Conservation (phyloP, 805 yeast genomes). For the Hanseniaspora occidentalis region DNA sequence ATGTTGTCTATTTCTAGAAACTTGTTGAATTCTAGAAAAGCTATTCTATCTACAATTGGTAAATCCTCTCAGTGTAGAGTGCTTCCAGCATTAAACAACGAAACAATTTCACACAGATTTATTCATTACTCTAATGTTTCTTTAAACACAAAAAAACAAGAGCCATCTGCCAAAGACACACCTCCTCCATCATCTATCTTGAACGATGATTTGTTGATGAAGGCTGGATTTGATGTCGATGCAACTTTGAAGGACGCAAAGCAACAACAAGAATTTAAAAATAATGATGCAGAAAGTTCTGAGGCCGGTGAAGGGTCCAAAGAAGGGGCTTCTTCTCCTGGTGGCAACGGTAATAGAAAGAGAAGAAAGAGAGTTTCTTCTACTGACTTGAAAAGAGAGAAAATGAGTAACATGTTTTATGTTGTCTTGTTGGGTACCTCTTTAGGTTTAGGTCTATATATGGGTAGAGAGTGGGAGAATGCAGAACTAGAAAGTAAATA, state of each 20-base stretch:
- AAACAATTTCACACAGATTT: too few species aligned
- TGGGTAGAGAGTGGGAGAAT: constrained; percentile 79
- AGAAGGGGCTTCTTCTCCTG: constrained; percentile 8
- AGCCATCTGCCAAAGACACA: not conserved
- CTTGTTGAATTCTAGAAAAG: too few species aligned
- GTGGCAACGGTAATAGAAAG: constrained; percentile 10
- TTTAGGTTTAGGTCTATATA: constrained; percentile 46
- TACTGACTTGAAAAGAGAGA: constrained; percentile 72
- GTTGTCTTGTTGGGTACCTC: constrained; percentile 36
- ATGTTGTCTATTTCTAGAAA: too few species aligned
- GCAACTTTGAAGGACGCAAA: constrained; percentile 13
- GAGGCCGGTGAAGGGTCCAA: constrained; percentile 10
- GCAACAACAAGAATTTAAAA: constrained; percentile 7
- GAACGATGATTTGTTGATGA: constrained; percentile 68
- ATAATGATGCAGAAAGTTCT: constrained; percentile 7
- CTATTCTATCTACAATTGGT: too few species aligned
- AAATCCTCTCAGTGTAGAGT: too few species aligned
- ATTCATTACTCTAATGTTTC: too few species aligned
- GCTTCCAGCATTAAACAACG: too few species aligned
- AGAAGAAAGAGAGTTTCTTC: constrained; percentile 52
- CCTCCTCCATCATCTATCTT: constrained; percentile 38
- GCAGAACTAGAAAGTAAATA: constrained; percentile 39
- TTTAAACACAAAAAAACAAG: not conserved
- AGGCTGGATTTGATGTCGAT: constrained; percentile 69
- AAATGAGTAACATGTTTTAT: constrained; percentile 64